These are phyloP conservation scores for Rhodocollybia butyracea DNA, from an alignment of 768 basidiomycete species.

Conservation along the genomic window DNA sequence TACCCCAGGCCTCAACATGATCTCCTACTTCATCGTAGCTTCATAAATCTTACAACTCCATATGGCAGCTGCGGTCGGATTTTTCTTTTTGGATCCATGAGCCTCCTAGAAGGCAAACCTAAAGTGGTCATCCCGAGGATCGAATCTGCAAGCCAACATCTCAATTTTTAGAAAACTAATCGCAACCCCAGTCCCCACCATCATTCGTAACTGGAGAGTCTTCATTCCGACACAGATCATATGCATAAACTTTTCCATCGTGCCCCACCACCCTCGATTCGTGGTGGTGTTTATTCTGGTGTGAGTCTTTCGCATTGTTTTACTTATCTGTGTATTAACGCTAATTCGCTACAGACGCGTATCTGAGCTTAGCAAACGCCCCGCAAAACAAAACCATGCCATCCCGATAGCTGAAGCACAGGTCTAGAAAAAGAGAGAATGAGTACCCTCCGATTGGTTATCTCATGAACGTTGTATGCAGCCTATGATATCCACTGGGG, in stretches of 20 bases:
- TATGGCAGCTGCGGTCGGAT: constrained; percentile 45
- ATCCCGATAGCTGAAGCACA: background rate
- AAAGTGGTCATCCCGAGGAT: constrained; percentile 38
- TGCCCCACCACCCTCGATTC: constrained; percentile 76
- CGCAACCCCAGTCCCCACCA: constrained; percentile 44
- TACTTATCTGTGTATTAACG: background rate
- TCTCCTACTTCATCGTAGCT: background rate
- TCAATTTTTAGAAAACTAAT: background rate
- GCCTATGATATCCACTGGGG: no score
- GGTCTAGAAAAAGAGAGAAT: background rate
- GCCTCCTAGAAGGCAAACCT: constrained; percentile 54
- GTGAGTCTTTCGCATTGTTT: constrained; percentile 38
- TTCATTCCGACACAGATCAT: constrained; percentile 73
- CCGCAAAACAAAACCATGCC: constrained; percentile 9
- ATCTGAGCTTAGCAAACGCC: constrained; percentile 58
- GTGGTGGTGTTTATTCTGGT: constrained; percentile 80
- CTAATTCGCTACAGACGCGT: constrained; percentile 53
- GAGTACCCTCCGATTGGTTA: no score
- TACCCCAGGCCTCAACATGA: constrained; percentile 56
- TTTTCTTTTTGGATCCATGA: constrained; percentile 44
- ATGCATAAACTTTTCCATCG: constrained; percentile 78
- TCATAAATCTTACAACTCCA: background rate
- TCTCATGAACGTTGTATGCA: no score
- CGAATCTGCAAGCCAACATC: constrained; percentile 31
- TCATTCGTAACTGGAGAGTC: constrained; percentile 76